Percentiles rank a stretch among this genome's conserved stretches.
Evolutionary conservation across 306 rosid genomes (phyloP).

Genomic region (Prinsepia uniflora): DNA sequence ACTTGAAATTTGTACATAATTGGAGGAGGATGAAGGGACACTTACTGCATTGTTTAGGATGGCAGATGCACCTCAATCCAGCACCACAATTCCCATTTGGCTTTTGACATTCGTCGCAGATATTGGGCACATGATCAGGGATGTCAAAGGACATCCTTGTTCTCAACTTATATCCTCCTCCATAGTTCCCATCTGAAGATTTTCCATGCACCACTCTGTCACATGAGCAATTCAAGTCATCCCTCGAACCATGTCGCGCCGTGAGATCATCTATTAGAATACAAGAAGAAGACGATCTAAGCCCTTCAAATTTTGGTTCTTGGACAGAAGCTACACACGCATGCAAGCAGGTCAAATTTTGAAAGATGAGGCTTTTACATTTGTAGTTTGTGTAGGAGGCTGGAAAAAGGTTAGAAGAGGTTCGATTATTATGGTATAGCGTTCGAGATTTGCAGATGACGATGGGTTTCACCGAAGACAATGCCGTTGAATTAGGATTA

Average conservation of each 20-base stretch:
- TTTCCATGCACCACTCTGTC: slow-evolving; percentile 38
- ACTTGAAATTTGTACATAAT: too few relatives aligned
- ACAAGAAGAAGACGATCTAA: slow-evolving; percentile 29
- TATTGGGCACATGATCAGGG: slow-evolving; percentile 50
- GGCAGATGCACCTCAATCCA: slow-evolving; percentile 75
- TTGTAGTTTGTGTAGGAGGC: slow-evolving; percentile 30
- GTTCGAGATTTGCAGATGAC: slow-evolving; percentile 36
- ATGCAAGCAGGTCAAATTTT: slow-evolving; percentile 23
- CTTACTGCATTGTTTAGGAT: slow-evolving; percentile 73
- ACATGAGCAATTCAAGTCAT: slow-evolving; percentile 47
- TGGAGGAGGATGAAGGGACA: neutral
- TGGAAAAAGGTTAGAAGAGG: slow-evolving; percentile 35
- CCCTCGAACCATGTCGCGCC: slow-evolving; percentile 39
- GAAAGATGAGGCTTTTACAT: slow-evolving; percentile 18
- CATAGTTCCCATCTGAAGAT: slow-evolving; percentile 23
- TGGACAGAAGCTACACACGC: slow-evolving; percentile 24
- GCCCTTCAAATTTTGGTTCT: slow-evolving; percentile 11
- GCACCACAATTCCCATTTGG: slow-evolving; percentile 63
- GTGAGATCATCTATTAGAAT: slow-evolving; percentile 40
- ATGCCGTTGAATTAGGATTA: slow-evolving; percentile 29
- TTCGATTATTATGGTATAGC: slow-evolving; percentile 23
- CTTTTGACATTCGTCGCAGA: slow-evolving; percentile 57
- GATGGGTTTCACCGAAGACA: slow-evolving; percentile 29
- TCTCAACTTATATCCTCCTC: slow-evolving; percentile 37
- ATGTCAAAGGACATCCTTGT: slow-evolving; percentile 49